Conservation (phyloP, 2,329 filamentous ascomycete genomes). For the Aureobasidium sp. region DNA sequence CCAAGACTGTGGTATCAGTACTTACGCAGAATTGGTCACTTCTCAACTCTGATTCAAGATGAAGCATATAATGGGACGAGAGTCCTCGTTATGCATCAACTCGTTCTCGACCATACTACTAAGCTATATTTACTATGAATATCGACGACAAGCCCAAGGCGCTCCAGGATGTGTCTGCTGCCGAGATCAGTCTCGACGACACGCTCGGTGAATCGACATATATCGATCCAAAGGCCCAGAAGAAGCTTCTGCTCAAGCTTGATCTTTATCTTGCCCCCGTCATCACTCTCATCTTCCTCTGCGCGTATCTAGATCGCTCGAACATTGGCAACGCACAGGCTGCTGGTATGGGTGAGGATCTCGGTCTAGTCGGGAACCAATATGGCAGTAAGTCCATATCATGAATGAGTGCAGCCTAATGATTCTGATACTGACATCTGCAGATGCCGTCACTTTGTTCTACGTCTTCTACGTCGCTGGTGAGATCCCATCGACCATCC, state of each 20-base stretch:
- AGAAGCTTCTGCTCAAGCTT: conserved; percentile 67
- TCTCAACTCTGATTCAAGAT: no score
- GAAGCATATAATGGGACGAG: neutral
- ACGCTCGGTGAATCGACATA: neutral
- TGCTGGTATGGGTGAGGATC: conserved; percentile 69
- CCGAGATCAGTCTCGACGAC: neutral
- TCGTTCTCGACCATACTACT: neutral
- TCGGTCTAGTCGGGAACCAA: conserved; percentile 67
- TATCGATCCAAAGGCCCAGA: conserved; percentile 15
- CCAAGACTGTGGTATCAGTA: neutral
- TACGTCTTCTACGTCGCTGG: conserved; percentile 52
- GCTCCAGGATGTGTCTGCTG: neutral
- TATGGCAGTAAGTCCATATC: no score
- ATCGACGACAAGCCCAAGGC: neutral
- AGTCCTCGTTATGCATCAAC: neutral
- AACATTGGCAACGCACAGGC: conserved; percentile 68
- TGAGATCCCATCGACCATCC: conserved; percentile 51
- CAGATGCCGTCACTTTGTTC: conserved; percentile 58
- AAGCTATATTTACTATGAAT: neutral
- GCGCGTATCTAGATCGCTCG: conserved; percentile 76
- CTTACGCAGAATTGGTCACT: neutral
- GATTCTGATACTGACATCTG: no score
- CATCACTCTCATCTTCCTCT: conserved; percentile 75
- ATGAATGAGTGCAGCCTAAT: no score
- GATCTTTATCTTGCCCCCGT: conserved; percentile 72